Evolutionary conservation across 805 yeast species (phyloP).

Genomic region (Kazachstania bromeliacearum): DNA sequence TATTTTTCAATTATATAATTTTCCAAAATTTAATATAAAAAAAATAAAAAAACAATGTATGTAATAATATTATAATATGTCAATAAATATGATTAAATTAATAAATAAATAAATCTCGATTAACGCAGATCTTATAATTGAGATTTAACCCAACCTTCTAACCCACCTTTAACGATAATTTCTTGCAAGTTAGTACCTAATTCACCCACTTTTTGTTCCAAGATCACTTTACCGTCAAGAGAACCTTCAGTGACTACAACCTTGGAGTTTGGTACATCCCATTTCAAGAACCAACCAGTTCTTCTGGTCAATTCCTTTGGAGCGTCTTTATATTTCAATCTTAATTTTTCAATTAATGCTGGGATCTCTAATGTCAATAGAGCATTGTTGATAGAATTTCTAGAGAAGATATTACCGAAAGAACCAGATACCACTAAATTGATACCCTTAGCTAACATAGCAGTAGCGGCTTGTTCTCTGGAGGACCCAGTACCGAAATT

Average conservation of each 20-base stretch:
- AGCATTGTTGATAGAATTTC: slow-evolving; percentile 96
- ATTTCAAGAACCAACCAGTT: slow-evolving; percentile 85
- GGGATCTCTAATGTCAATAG: slow-evolving; percentile 90
- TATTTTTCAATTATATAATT: neutral
- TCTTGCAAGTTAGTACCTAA: slow-evolving; percentile 93
- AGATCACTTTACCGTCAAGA: slow-evolving; percentile 41
- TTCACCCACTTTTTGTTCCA: slow-evolving; percentile 88
- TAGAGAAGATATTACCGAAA: slow-evolving; percentile 90
- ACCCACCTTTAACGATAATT: slow-evolving; percentile 92
- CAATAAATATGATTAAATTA: neutral
- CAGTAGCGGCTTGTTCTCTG: slow-evolving; percentile 99
- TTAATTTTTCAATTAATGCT: slow-evolving; percentile 62
- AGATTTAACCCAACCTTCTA: slow-evolving; percentile 94
- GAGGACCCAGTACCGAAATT: slow-evolving; percentile 98
- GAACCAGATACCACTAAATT: slow-evolving; percentile 92
- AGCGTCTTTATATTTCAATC: slow-evolving; percentile 50
- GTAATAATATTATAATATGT: neutral
- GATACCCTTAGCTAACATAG: slow-evolving; percentile 88
- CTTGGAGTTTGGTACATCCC: slow-evolving; percentile 84
- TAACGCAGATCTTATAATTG: slow-evolving; percentile 34
- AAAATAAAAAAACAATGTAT: neutral
- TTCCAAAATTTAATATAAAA: neutral
- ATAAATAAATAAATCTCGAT: slow-evolving; percentile 1
- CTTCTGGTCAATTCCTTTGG: slow-evolving; percentile 76
- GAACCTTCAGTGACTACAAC: slow-evolving; percentile 67